Conservation (phyloP, 2,329 filamentous ascomycete genomes). For the Talaromyces rugulosus region DNA sequence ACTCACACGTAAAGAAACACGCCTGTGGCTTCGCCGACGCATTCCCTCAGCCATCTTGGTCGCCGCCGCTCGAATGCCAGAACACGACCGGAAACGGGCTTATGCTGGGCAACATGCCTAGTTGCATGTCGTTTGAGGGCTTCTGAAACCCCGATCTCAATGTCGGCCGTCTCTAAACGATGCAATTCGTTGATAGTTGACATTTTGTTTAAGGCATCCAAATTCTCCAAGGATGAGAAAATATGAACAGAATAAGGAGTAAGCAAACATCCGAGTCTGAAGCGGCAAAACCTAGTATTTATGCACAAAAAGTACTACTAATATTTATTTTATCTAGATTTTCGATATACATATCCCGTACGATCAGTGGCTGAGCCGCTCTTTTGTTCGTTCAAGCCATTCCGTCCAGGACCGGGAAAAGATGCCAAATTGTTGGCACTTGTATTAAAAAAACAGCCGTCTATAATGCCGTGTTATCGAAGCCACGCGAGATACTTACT, state of each 20-base stretch:
- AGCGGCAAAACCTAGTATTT: background rate
- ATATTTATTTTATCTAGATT: background rate
- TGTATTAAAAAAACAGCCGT: background rate
- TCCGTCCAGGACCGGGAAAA: background rate
- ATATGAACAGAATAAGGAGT: background rate
- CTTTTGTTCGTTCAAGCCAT: background rate
- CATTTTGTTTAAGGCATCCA: background rate
- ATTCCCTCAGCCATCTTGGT: slow-evolving; percentile 53
- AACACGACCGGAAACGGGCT: slow-evolving; percentile 51
- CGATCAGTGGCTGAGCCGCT: background rate
- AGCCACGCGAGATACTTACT: background rate
- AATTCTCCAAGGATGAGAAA: background rate
- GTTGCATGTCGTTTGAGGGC: slow-evolving; percentile 49
- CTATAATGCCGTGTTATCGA: background rate
- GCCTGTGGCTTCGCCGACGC: slow-evolving; percentile 53
- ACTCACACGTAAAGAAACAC: slow-evolving; percentile 53
- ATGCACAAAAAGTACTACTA: background rate
- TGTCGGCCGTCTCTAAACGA: slow-evolving; percentile 23
- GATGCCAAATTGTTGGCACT: background rate
- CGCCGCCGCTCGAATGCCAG: slow-evolving; percentile 53
- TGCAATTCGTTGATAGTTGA: slow-evolving; percentile 13
- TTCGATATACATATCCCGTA: background rate
- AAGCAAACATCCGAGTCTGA: background rate
- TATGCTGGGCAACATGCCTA: slow-evolving; percentile 43
- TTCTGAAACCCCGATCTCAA: slow-evolving; percentile 52